Evolutionary conservation across 805 yeast species (phyloP), one percentile per base, ranked within the genome.

Genomic region (Kodamaea kaohsiungensis): DNA sequence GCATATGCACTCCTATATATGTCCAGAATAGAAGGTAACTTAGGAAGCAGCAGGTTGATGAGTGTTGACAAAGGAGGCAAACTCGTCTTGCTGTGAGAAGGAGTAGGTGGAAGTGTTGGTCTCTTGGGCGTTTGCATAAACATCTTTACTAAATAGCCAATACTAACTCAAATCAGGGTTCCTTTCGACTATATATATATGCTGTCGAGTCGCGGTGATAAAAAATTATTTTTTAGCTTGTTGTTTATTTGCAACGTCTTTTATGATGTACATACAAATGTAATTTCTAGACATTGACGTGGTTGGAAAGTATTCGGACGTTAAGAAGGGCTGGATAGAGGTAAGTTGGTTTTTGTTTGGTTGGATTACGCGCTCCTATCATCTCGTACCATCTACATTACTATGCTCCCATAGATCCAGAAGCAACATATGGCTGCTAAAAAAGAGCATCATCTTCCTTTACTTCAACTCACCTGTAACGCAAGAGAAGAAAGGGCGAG

Each of bases 1-100:
- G 54, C 46, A 40, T 46, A 51, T n/a, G 54, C 43, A 19, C 35
- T 27, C n/a, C 43, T 46, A 46, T 51, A 51, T 12, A 46, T 47
- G 25, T 51, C 54, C 54, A 51, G 68, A 19, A 70, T 60, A 18
- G 68, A 60, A 8, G 76, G 74, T 58, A 71, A 64, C 51, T 59
- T 57, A 8, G 67, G 62, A 35, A 51, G 40, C 54, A 39, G 54
- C 48, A 47, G 48, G 48, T 53, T 60, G 49, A 71, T 64, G 27
- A 75, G 62, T 22, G 77, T 62, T 27, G 76, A 68, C 55, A 76
- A 69, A 18, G 80, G 80, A 18, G 79, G 80, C 52, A 76, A 69
- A 50, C 62, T 61, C 42, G 72, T 66, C 37, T 47, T 52, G 53
- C 60, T 54, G 48, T 59, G 50, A 30, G 62, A 48, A 15, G 62